Conservation (phyloP, 768 basidiomycete species). For the Kwoniella sp. region DNA sequence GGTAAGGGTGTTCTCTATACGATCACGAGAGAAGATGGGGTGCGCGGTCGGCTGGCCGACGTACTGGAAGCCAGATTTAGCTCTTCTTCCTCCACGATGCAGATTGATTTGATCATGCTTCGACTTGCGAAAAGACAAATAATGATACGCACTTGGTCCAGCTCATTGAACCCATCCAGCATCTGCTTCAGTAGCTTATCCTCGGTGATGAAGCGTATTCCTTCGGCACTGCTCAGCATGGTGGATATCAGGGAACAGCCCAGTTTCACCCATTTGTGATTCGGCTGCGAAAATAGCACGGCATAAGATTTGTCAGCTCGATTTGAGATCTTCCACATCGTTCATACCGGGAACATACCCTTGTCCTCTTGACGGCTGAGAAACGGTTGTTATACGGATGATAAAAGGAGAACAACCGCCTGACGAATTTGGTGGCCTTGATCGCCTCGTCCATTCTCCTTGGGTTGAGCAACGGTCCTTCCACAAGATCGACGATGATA, state of each 20-base stretch:
- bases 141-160: slow-evolving; percentile 81
- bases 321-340: neutral
- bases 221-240: slow-evolving; percentile 78
- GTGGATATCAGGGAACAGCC: slow-evolving; percentile 81
- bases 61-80: slow-evolving; percentile 17
- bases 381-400: slow-evolving; percentile 85
- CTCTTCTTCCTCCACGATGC: neutral
- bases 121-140: no score
- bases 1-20: slow-evolving; percentile 78
- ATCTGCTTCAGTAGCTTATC: slow-evolving; percentile 84
- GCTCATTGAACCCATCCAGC: slow-evolving; percentile 80
- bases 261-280: slow-evolving; percentile 79
- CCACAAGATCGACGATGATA: slow-evolving; percentile 78
- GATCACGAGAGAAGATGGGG: slow-evolving; percentile 71
- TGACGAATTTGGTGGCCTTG: slow-evolving; percentile 81
- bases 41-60: slow-evolving; percentile 34
- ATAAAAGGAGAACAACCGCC: slow-evolving; percentile 89
- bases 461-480: slow-evolving; percentile 87
- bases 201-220: slow-evolving; percentile 78
- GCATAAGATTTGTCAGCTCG: neutral
- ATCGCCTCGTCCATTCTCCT: slow-evolving; percentile 93
- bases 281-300: slow-evolving; percentile 60
- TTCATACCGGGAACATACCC: slow-evolving; percentile 57
- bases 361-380: slow-evolving; percentile 73
- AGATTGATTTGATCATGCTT: no score